Base-by-base conservation (phyloP, 108 stramenopile species). In the Cyclotella baltica region DNA sequence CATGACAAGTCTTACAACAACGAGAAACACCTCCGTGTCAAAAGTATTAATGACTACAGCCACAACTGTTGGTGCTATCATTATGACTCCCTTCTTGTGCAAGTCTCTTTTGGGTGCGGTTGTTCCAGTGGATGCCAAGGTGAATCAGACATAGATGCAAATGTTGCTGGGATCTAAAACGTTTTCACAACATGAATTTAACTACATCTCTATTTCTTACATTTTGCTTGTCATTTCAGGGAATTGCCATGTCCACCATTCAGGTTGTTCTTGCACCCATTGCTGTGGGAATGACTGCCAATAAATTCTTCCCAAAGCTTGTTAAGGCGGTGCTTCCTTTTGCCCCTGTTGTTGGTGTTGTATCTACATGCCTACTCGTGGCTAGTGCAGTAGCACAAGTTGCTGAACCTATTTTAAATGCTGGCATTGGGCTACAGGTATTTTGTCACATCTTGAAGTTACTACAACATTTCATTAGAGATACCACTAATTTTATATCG, bases 41-140 rank as follows among this genome's bases (percentile, higher is more conserved):
- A n/a, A n/a, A n/a, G n/a, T 98, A 31, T 85, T 98, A 75, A 98
- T 98, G 98, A 98, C 98, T 1, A 98, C 98, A 27, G 97, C 96
- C 33, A 98, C 98, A 22, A 98, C 98, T 40, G 77, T 98, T 47
- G 98, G 97, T 10, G 98, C 97, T 11, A 98, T 98, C 76, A 84
- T 98, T 75, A 98, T 97, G 96, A 98, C 98, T 15, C 98, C 98
- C n/a, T 75, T 97, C 25, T 87, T 98, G 15, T 98, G 98, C 81
- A 97, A 98, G 88, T 58, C 78, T 33, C 56, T 98, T 62, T 84
- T 98, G 55, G 98, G 98, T 38, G 86, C 97, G 6, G 96, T 98
- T 47, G 98, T 98, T 19, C 98, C 97, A 34, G 96, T 98, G 18
- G 97, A 98, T 86, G 97, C 98, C 28, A 86, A 76, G n/a, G n/a